Percentiles rank a stretch among this genome's conserved stretches.
These are phyloP conservation scores for Ampelocalamus luodianensis DNA, from an alignment of 176 grass and related monocot species.

Conservation along the genomic window DNA sequence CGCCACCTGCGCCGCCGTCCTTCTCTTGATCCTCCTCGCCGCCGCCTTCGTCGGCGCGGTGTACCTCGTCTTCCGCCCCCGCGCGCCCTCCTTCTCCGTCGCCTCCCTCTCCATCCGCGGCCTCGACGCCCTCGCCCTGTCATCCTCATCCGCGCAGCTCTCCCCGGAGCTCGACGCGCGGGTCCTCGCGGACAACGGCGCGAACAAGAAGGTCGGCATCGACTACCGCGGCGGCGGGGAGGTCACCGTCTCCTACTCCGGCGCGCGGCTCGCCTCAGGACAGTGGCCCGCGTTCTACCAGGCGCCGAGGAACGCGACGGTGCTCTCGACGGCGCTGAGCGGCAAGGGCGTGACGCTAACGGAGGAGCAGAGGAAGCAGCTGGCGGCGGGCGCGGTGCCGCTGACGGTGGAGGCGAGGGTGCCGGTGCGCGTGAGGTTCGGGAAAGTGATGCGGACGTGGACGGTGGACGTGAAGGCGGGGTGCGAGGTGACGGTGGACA, in stretches of 20 bases:
- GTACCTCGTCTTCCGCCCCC: constrained; percentile 72
- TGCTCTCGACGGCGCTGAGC: constrained; percentile 31
- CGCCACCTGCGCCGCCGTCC: constrained; percentile 13
- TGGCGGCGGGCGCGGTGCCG: constrained; percentile 51
- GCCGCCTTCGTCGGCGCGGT: constrained; percentile 29
- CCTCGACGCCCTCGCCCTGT: constrained; percentile 25
- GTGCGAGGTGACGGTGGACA: constrained; percentile 71
- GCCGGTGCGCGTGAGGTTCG: constrained; percentile 57
- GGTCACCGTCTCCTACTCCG: constrained; percentile 53
- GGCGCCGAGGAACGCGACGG: constrained; percentile 65
- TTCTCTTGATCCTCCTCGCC: constrained; percentile 41
- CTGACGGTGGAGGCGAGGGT: constrained; percentile 49
- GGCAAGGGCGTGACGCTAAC: constrained; percentile 47
- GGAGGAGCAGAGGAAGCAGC: not conserved
- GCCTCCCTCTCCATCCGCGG: constrained; percentile 53
- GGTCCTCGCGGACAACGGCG: constrained; percentile 64
- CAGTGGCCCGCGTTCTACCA: constrained; percentile 78
- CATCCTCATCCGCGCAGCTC: not conserved
- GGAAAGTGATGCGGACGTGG: constrained; percentile 66
- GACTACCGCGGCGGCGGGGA: constrained; percentile 66
- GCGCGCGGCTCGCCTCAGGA: constrained; percentile 48
- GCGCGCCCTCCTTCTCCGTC: constrained; percentile 68
- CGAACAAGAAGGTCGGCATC: constrained; percentile 61
- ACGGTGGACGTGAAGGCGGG: constrained; percentile 65
- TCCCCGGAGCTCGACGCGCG: constrained; percentile 46